phyloP scores from a whole-genome alignment of 2,329 filamentous ascomycete species.

The Drechslerella coelobrocha region DNA sequence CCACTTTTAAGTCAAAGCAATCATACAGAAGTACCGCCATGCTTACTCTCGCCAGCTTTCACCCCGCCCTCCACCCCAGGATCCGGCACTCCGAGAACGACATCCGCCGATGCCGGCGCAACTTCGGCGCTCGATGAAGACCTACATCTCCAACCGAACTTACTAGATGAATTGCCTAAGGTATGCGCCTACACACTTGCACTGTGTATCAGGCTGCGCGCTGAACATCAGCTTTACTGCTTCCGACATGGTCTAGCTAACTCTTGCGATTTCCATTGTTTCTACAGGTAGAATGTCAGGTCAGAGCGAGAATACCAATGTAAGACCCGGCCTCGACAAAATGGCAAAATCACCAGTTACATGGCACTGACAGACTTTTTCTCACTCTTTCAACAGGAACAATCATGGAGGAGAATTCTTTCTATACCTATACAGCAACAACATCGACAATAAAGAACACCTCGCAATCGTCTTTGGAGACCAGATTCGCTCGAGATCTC shows the following conservation, averaged over 20 bases:
- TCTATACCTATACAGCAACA: slow-evolving; percentile 91
- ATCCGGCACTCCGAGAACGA: slow-evolving; percentile 61
- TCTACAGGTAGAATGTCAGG: slow-evolving; percentile 88
- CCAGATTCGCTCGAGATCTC: slow-evolving; percentile 74
- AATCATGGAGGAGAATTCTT: slow-evolving; percentile 86
- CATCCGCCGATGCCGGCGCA: slow-evolving; percentile 1
- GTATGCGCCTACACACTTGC: slow-evolving; percentile 58
- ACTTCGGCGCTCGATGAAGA: slow-evolving; percentile 24
- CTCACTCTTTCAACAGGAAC: slow-evolving; percentile 14
- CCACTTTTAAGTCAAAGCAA: neutral
- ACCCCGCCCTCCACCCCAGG: slow-evolving; percentile 74
- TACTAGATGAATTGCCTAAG: slow-evolving; percentile 56
- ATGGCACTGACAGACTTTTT: neutral
- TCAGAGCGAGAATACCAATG: slow-evolving; percentile 92
- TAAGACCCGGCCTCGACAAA: slow-evolving; percentile 26
- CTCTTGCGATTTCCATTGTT: slow-evolving; percentile 58
- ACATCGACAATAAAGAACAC: slow-evolving; percentile 92
- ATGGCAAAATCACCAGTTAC: neutral
- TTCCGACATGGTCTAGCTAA: slow-evolving; percentile 5
- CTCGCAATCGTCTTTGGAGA: slow-evolving; percentile 95
- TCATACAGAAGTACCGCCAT: slow-evolving; percentile 61
- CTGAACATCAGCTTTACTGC: slow-evolving; percentile 66
- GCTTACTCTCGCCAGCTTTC: slow-evolving; percentile 85
- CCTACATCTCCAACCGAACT: slow-evolving; percentile 53
- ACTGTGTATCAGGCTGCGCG: slow-evolving; percentile 63